Conservation (phyloP, 257 asterid species). For the Ligustrum vulgare region DNA sequence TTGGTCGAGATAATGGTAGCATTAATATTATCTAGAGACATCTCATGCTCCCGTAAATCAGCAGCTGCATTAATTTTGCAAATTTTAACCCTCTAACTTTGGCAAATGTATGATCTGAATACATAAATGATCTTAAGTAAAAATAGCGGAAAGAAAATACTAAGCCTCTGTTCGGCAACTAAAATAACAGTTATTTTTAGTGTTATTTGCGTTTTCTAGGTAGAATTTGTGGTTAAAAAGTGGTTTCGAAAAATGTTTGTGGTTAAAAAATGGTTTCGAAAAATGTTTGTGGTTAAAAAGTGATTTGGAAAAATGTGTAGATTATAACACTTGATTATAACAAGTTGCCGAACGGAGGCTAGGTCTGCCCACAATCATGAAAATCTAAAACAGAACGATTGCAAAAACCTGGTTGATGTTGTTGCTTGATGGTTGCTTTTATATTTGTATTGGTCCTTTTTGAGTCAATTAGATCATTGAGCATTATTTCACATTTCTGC, state of each 20-base stretch:
- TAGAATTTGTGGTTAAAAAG: no score
- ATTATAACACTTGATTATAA: no score
- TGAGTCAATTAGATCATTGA: conserved; percentile 92
- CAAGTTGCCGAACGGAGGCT: no score
- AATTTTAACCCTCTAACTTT: conserved; percentile 16
- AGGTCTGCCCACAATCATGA: conserved; percentile 14
- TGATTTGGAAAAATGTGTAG: no score
- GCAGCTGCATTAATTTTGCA: conserved; percentile 43
- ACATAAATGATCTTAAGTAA: conserved; percentile 9
- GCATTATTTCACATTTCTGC: conserved; percentile 99
- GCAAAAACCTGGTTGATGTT: conserved; percentile 56
- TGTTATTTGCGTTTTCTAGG: no score
- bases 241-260: no score
- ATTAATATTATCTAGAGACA: conserved; percentile 67
- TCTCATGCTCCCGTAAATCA: conserved; percentile 45
- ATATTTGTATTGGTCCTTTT: conserved; percentile 89
- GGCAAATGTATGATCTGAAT: conserved; percentile 15
- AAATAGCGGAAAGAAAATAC: conserved; percentile 9
- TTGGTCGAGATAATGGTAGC: conserved; percentile 90
- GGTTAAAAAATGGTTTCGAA: no score
- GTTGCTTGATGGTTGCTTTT: conserved; percentile 69
- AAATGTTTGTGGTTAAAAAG: no score
- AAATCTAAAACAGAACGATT: conserved; percentile 13
- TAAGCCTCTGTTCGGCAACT: no score
- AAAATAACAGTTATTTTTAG: no score